Conservation (phyloP, 1,284 basidiomycete genomes). For the Mycena sp. region DNA sequence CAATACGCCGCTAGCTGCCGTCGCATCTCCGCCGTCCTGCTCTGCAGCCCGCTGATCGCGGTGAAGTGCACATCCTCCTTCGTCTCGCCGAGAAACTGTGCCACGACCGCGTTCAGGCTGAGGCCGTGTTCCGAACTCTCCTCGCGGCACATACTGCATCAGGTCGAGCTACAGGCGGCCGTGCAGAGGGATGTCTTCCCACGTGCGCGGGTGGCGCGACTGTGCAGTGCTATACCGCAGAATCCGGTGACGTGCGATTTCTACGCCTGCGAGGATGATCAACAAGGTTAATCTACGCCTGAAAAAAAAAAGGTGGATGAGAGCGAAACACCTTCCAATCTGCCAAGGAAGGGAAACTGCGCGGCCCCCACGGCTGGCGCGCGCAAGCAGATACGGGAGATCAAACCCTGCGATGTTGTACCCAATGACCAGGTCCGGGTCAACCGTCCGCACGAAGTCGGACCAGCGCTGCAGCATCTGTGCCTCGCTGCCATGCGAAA, state of each 20-base stretch:
- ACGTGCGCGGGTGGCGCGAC: background rate
- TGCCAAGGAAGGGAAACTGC: constrained; percentile 61
- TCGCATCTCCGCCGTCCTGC: constrained; percentile 2
- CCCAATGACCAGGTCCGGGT: constrained; percentile 78
- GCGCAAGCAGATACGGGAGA: constrained; percentile 73
- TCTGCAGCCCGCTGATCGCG: constrained; percentile 7
- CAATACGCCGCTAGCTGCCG: constrained; percentile 16
- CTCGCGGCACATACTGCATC: constrained; percentile 14
- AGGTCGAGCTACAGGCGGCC: constrained; percentile 20
- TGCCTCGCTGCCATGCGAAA: constrained; percentile 66
- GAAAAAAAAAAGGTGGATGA: background rate
- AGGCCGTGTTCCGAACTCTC: background rate
- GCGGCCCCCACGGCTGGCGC: constrained; percentile 68
- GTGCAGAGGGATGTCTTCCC: constrained; percentile 1
- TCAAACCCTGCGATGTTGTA: constrained; percentile 81
- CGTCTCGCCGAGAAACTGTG: background rate
- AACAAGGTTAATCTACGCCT: no score
- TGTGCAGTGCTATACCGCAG: background rate
- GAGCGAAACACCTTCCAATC: constrained; percentile 51
- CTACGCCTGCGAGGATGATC: background rate
- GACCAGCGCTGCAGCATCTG: constrained; percentile 67
- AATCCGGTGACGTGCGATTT: background rate
- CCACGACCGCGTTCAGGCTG: constrained; percentile 6
- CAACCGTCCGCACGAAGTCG: constrained; percentile 69
- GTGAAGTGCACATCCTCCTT: constrained; percentile 22